Percentiles rank a stretch among this genome's conserved stretches.
phyloP scores from a whole-genome alignment of 2,329 filamentous ascomycete genomes.

The Metarhizium sp. region DNA sequence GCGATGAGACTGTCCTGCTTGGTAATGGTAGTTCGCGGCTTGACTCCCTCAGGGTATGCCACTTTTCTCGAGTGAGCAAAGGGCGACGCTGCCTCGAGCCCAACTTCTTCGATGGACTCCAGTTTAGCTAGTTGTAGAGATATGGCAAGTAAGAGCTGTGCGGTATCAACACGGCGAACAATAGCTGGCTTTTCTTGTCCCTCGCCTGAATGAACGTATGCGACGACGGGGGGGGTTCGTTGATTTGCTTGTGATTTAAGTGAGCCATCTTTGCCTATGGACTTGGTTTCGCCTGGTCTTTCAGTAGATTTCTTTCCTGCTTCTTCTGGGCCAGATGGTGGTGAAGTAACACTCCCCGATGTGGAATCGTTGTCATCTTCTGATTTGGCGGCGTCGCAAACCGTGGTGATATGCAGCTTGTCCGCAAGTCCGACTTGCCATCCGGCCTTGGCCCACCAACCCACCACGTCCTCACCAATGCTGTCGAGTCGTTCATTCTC shows the following conservation, averaged over 20 bases:
- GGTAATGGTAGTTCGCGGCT: conserved; percentile 71
- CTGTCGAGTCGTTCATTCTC: conserved; percentile 76
- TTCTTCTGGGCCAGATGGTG: conserved; percentile 8
- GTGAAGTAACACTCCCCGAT: conserved; percentile 19
- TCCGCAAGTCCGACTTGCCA: conserved; percentile 78
- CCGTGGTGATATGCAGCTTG: conserved; percentile 63
- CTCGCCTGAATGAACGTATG: conserved; percentile 64
- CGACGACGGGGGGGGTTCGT: conserved; percentile 61
- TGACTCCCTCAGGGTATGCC: conserved; percentile 73
- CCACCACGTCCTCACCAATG: conserved; percentile 82
- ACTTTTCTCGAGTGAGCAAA: conserved; percentile 75
- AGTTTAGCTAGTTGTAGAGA: conserved; percentile 84
- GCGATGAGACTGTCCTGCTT: conserved; percentile 74
- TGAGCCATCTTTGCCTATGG: neutral
- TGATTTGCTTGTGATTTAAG: conserved; percentile 8
- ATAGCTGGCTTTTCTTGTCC: conserved; percentile 43
- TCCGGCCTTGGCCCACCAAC: conserved; percentile 89
- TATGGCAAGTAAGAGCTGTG: conserved; percentile 68
- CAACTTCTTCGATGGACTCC: conserved; percentile 57
- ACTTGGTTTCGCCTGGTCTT: neutral
- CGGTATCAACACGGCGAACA: conserved; percentile 81
- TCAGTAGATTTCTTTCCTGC: neutral
- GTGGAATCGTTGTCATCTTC: conserved; percentile 27
- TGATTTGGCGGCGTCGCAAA: conserved; percentile 35
- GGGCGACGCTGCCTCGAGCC: conserved; percentile 50